phyloP scores from a whole-genome alignment of 2,329 filamentous ascomycete genomes.

The Esteya vermicola region DNA sequence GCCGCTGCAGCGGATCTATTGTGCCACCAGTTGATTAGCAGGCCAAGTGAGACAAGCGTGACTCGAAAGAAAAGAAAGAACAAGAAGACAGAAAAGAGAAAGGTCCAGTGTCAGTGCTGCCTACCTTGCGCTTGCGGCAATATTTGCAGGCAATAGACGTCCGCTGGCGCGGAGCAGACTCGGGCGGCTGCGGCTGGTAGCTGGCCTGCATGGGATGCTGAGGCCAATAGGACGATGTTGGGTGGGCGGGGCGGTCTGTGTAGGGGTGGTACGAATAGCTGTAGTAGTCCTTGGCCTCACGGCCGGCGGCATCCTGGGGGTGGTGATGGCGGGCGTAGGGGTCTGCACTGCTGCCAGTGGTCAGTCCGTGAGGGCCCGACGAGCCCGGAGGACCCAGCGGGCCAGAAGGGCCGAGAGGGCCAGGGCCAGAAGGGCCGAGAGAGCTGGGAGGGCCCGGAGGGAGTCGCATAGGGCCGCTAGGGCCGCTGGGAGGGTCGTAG shows the following conservation, averaged over 20 bases:
- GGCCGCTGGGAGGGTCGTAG: slow-evolving; percentile 3
- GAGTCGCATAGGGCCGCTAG: no score
- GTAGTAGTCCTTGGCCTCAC: slow-evolving; percentile 10
- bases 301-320: slow-evolving; percentile 6
- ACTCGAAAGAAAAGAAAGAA: background rate
- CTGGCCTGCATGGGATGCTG: slow-evolving; percentile 12
- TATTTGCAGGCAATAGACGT: slow-evolving; percentile 48
- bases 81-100: background rate
- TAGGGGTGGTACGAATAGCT: slow-evolving; percentile 11
- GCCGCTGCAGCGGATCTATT: slow-evolving; percentile 45
- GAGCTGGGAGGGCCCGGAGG: no score
- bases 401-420: background rate
- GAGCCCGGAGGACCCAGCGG: background rate
- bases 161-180: slow-evolving; percentile 41
- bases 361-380: slow-evolving; percentile 22
- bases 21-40: background rate
- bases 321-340: slow-evolving; percentile 11
- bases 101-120: slow-evolving; percentile 6
- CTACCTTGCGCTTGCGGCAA: slow-evolving; percentile 47
- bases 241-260: slow-evolving; percentile 6
- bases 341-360: slow-evolving; percentile 1
- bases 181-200: slow-evolving; percentile 22
- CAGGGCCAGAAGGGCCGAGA: no score
- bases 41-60: background rate
- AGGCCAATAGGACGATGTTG: slow-evolving; percentile 6